Conservation (phyloP, 257 asterid species). For the Ajuga chamaepitys region DNA sequence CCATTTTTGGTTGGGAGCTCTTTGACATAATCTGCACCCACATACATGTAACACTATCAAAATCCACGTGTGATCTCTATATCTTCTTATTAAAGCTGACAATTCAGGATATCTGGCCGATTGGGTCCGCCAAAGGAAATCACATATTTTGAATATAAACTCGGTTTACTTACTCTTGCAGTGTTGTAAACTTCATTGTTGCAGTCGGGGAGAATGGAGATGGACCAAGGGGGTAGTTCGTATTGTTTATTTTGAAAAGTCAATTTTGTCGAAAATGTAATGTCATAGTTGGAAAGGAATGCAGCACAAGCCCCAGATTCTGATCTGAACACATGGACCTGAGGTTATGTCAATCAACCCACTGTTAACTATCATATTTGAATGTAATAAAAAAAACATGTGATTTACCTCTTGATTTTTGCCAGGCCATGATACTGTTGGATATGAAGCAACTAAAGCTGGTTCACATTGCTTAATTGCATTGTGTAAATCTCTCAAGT, state of each 20-base stretch:
- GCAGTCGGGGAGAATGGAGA: slow-evolving; percentile 95
- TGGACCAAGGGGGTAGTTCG: slow-evolving; percentile 89
- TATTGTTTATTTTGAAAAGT: slow-evolving; percentile 55
- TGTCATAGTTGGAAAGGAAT: slow-evolving; percentile 73
- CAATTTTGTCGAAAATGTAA: slow-evolving; percentile 42
- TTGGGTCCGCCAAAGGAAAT: too few relatives aligned
- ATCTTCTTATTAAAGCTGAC: too few relatives aligned
- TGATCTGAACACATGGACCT: slow-evolving; percentile 72
- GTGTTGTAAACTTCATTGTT: slow-evolving; percentile 77
- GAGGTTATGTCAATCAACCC: too few relatives aligned
- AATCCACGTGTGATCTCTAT: too few relatives aligned
- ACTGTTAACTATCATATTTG: too few relatives aligned
- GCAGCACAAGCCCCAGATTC: slow-evolving; percentile 79
- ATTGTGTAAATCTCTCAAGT: slow-evolving; percentile 72
- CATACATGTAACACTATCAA: too few relatives aligned
- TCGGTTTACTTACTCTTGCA: slow-evolving; percentile 54
- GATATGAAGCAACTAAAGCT: slow-evolving; percentile 82
- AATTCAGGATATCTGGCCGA: too few relatives aligned
- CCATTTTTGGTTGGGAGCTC: slow-evolving; percentile 48
- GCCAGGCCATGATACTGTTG: slow-evolving; percentile 68
- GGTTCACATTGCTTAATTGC: slow-evolving; percentile 85
- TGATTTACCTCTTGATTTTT: slow-evolving; percentile 91
- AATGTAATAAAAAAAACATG: too few relatives aligned
- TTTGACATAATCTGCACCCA: slow-evolving; percentile 49
- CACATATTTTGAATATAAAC: too few relatives aligned